Evolutionary conservation across 805 yeast genomes (phyloP).

Genomic region (Pichia membranifaciens): DNA sequence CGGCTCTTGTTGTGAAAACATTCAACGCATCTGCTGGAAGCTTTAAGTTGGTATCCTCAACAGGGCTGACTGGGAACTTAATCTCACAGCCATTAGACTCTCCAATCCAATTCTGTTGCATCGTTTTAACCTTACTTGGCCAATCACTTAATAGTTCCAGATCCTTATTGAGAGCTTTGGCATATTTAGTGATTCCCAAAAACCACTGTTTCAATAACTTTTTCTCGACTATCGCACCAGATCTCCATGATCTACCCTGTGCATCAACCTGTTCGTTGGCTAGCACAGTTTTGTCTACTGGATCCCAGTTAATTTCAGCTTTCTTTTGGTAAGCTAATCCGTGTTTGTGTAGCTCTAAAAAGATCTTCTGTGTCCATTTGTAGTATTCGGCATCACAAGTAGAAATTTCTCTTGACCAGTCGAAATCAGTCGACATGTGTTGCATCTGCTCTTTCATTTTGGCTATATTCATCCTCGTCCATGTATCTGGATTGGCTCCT

Average conservation of each 20-base stretch:
- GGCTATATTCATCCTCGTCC: conserved; percentile 79
- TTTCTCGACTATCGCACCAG: conserved; percentile 92
- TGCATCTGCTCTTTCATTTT: conserved; percentile 83
- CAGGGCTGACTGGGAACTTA: conserved; percentile 33
- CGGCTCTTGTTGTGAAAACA: conserved; percentile 85
- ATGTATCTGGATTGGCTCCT: conserved; percentile 65
- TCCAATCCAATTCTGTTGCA: conserved; percentile 96
- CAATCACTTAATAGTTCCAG: conserved; percentile 57
- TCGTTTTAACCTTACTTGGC: conserved; percentile 83
- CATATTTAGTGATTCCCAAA: conserved; percentile 79
- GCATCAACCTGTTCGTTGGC: conserved; percentile 96
- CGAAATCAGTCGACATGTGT: conserved; percentile 76
- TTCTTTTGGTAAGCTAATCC: conserved; percentile 82
- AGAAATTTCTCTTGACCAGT: conserved; percentile 86
- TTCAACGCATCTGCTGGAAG: conserved; percentile 29
- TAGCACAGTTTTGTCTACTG: conserved; percentile 86
- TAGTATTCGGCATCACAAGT: conserved; percentile 87
- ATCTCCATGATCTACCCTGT: conserved; percentile 91
- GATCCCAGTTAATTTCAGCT: conserved; percentile 97
- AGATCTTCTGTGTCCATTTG: conserved; percentile 87
- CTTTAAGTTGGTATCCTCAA: conserved; percentile 9
- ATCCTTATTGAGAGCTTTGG: conserved; percentile 61
- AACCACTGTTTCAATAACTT: conserved; percentile 86
- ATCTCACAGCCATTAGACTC: conserved; percentile 76
- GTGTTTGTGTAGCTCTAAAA: conserved; percentile 61